These are phyloP conservation scores for Ophiostoma ulmi DNA, from an alignment of 2,329 filamentous ascomycete species.

Conservation along the genomic window DNA sequence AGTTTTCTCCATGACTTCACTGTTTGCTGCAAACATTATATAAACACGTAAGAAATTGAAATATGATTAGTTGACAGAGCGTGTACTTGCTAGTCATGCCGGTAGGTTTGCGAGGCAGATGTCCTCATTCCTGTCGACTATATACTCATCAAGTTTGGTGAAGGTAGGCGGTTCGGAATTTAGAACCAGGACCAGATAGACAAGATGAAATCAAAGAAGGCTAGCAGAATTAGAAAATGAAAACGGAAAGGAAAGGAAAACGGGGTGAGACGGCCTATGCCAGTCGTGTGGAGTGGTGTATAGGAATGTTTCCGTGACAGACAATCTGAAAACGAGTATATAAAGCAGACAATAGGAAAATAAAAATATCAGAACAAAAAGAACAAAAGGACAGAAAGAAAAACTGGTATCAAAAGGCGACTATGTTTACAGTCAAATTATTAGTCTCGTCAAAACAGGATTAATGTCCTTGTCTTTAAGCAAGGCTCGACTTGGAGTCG, in stretches of 20 bases:
- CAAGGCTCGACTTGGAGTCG: conserved; percentile 26
- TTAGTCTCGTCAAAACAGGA: background rate
- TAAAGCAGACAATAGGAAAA: background rate
- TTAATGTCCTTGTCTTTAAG: background rate
- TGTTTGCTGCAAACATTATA: background rate
- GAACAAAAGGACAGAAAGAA: background rate
- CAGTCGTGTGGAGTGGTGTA: background rate
- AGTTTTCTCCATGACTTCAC: no score
- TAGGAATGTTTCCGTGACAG: background rate
- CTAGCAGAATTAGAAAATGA: background rate
- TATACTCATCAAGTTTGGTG: background rate
- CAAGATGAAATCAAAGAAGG: background rate
- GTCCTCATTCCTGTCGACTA: background rate
- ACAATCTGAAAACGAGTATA: conserved; percentile 9
- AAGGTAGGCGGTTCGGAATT: background rate
- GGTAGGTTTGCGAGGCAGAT: background rate
- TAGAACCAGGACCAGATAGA: background rate
- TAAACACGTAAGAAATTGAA: background rate
- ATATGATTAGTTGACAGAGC: background rate
- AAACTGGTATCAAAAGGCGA: background rate
- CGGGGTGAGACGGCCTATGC: background rate
- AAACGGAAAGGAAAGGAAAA: background rate
- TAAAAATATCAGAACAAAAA: background rate
- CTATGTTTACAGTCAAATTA: background rate
- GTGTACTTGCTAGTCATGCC: background rate